Evolutionary conservation across 768 basidiomycete species (phyloP).

Genomic region (Rhizopogon sp.): DNA sequence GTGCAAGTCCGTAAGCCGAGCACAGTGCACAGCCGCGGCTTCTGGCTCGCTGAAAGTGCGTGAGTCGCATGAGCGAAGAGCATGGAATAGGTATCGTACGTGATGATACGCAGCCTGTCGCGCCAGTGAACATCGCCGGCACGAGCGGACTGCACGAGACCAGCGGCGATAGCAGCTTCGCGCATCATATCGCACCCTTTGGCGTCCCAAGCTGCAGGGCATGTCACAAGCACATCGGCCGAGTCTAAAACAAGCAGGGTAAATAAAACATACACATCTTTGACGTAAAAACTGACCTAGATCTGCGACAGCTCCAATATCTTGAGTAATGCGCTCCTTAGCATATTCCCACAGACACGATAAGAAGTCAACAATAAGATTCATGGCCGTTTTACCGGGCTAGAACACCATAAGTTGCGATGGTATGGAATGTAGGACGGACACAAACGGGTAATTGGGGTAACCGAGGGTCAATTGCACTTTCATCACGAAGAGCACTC

Average conservation of each 20-base stretch:
- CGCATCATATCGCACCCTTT: conserved; percentile 84
- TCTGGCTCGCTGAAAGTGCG: conserved; percentile 51
- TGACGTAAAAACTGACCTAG: conserved; percentile 47
- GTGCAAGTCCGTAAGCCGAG: conserved; percentile 74
- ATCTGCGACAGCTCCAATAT: conserved; percentile 83
- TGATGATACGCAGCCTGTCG: conserved; percentile 80
- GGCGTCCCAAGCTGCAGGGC: conserved; percentile 90
- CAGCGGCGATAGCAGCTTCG: conserved; percentile 75
- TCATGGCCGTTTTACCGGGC: conserved; percentile 70
- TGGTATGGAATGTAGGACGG: neutral
- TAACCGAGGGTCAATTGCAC: conserved; percentile 68
- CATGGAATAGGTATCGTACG: conserved; percentile 30
- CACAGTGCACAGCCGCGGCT: conserved; percentile 90
- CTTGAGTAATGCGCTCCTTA: conserved; percentile 79
- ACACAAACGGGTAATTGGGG: conserved; percentile 64
- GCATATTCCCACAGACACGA: conserved; percentile 84
- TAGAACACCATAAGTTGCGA: conserved; percentile 24
- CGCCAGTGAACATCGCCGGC: conserved; percentile 74
- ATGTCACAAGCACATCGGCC: conserved; percentile 82
- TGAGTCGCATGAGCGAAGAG: neutral
- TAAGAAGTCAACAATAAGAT: conserved; percentile 82
- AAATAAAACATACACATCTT: neutral
- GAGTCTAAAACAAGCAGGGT: conserved; percentile 43
- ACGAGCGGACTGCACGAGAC: conserved; percentile 66
- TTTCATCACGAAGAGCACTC: conserved; percentile 67